phyloP scores from a whole-genome alignment of 345 rosid species.

The Nasturtium officinale region DNA sequence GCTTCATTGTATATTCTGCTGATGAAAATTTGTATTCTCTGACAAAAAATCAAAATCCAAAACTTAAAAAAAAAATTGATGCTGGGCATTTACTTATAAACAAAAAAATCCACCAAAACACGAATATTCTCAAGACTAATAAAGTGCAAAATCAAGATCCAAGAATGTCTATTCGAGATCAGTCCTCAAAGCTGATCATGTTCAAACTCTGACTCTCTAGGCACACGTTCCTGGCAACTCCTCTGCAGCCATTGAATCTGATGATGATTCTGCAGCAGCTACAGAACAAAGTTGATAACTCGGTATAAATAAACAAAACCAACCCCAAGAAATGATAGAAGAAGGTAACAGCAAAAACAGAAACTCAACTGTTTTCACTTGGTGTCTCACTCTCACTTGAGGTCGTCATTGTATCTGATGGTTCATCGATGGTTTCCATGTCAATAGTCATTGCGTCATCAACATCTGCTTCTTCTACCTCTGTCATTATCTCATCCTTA shows the following conservation, averaged over 20 bases:
- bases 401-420: constrained; percentile 47
- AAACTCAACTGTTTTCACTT: constrained; percentile 46
- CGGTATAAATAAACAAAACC: background rate
- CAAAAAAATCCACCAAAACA: background rate
- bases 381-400: constrained; percentile 46
- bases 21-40: constrained; percentile 19
- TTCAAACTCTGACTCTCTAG: constrained; percentile 21
- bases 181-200: constrained; percentile 26
- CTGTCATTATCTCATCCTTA: constrained; percentile 73
- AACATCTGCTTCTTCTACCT: constrained; percentile 67
- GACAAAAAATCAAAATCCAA: no score
- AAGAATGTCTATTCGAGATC: constrained; percentile 6
- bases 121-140: background rate
- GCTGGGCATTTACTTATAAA: constrained; percentile 1
- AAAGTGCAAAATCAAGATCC: constrained; percentile 17
- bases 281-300: constrained; percentile 14
- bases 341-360: constrained; percentile 8
- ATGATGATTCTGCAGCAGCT: constrained; percentile 27
- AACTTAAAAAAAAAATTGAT: no score
- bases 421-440: constrained; percentile 64
- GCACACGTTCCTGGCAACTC: constrained; percentile 28
- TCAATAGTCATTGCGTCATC: constrained; percentile 70
- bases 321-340: constrained; percentile 2
- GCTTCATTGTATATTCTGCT: constrained; percentile 30
- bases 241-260: constrained; percentile 33